Percentiles rank a stretch among this genome's conserved stretches.
Conservation (phyloP, 768 basidiomycete genomes). For the Omphalotus guepiniiformis region DNA sequence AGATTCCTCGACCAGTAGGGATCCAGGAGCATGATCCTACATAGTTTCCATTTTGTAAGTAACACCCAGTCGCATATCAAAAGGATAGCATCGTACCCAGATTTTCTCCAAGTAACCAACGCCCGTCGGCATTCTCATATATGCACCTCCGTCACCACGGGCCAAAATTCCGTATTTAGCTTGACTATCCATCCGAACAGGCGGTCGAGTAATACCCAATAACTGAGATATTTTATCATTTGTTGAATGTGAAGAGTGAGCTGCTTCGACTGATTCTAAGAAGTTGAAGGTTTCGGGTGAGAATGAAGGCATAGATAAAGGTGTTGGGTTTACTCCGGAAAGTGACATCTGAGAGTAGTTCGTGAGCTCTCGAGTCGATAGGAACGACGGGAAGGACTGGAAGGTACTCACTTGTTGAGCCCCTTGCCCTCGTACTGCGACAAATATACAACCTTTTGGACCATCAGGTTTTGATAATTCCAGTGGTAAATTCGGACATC, state of each 20-base stretch:
- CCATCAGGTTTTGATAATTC: constrained; percentile 48
- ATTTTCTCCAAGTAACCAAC: constrained; percentile 89
- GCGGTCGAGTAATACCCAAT: constrained; percentile 59
- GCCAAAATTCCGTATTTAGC: constrained; percentile 90
- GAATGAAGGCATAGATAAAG: constrained; percentile 47
- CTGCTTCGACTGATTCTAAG: constrained; percentile 90
- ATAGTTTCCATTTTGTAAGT: no score
- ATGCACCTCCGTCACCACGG: constrained; percentile 81
- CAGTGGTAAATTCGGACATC: constrained; percentile 87
- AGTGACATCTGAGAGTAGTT: constrained; percentile 44
- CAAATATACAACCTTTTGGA: constrained; percentile 76
- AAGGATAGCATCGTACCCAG: no score
- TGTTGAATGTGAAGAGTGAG: constrained; percentile 87
- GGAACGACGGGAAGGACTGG: neutral
- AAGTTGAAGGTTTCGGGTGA: constrained; percentile 52
- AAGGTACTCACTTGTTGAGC: constrained; percentile 54
- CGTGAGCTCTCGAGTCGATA: no score
- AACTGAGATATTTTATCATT: constrained; percentile 67
- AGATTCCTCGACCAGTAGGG: constrained; percentile 80
- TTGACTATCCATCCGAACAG: constrained; percentile 91
- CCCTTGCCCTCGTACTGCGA: constrained; percentile 84
- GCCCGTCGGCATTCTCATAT: constrained; percentile 75
- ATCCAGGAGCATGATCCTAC: constrained; percentile 85
- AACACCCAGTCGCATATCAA: no score
- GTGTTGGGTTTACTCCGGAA: constrained; percentile 40